phyloP scores from a whole-genome alignment of 225 moss, liverwort and hornwort species.

The Bryum argenteum region DNA sequence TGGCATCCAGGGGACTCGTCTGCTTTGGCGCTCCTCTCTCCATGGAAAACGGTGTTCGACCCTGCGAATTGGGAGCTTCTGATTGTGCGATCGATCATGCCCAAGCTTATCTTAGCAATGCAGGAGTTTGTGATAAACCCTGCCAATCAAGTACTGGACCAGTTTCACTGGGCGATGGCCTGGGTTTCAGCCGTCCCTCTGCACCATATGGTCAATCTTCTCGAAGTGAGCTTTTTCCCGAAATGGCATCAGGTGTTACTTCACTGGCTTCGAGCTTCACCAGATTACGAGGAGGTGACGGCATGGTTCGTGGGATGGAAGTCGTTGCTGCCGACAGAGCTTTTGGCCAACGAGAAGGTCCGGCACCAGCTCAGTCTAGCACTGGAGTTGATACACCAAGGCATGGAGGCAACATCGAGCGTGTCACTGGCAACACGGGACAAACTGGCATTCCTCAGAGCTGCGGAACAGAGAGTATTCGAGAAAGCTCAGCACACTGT shows the following conservation, averaged over 20 bases:
- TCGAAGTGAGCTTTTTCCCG: slow-evolving; percentile 80
- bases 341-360: slow-evolving; percentile 86
- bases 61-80: slow-evolving; percentile 93
- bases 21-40: slow-evolving; percentile 84
- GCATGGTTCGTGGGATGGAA: slow-evolving; percentile 96
- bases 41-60: slow-evolving; percentile 94
- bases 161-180: slow-evolving; percentile 93
- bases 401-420: slow-evolving; percentile 68
- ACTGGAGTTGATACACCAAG: slow-evolving; percentile 83
- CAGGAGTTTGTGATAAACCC: slow-evolving; percentile 92
- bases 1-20: slow-evolving; percentile 95
- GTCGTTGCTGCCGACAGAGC: slow-evolving; percentile 74
- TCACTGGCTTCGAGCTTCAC: slow-evolving; percentile 86
- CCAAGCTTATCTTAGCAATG: slow-evolving; percentile 85
- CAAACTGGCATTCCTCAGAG: slow-evolving; percentile 68
- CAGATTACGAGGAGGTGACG: slow-evolving; percentile 84
- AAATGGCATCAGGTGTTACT: slow-evolving; percentile 92
- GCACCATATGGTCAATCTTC: slow-evolving; percentile 82
- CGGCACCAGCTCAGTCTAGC: slow-evolving; percentile 74
- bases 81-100: slow-evolving; percentile 88
- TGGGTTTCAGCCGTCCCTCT: slow-evolving; percentile 89
- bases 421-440: slow-evolving; percentile 72
- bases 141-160: slow-evolving; percentile 78
- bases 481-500: slow-evolving; percentile 64
- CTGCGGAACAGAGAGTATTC: slow-evolving; percentile 70